These are phyloP conservation scores for Avena atlantica DNA, from an alignment of 176 grass and related monocot genomes.

Conservation along the genomic window DNA sequence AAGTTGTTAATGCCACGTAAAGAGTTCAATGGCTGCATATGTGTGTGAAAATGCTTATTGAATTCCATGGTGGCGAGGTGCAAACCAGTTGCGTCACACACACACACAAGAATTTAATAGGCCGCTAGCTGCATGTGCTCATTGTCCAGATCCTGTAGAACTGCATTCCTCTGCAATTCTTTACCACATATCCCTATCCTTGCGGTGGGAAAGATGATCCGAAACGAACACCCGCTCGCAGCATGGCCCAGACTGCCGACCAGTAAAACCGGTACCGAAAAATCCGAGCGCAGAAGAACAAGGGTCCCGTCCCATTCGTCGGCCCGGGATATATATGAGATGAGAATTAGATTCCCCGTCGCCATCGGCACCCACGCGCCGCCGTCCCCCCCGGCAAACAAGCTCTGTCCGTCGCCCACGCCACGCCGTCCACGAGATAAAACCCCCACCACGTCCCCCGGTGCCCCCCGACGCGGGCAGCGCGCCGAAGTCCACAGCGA, in stretches of 20 bases:
- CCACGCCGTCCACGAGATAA: background rate
- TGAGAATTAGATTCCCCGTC: conserved; percentile 33
- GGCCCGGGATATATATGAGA: background rate
- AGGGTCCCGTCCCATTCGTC: background rate
- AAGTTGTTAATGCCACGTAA: too few relatives aligned
- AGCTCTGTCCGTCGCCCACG: background rate
- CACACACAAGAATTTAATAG: too few relatives aligned
- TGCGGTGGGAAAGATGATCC: too few relatives aligned
- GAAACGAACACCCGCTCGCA: too few relatives aligned
- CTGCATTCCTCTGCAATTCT: background rate
- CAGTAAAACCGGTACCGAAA: background rate
- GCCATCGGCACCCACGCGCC: background rate
- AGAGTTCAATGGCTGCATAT: too few relatives aligned
- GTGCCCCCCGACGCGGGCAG: background rate
- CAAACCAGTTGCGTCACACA: too few relatives aligned
- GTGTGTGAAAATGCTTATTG: too few relatives aligned
- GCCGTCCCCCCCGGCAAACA: background rate
- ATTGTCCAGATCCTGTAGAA: background rate
- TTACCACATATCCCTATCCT: too few relatives aligned
- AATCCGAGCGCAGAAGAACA: background rate
- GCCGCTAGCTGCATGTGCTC: background rate
- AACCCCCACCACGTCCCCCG: background rate
- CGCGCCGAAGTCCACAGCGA: conserved; percentile 1
- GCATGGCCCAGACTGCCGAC: background rate
- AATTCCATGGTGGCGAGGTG: too few relatives aligned